Evolutionary conservation across 129 eudicot genomes (phyloP).

Genomic region (Kitagawia praeruptora): DNA sequence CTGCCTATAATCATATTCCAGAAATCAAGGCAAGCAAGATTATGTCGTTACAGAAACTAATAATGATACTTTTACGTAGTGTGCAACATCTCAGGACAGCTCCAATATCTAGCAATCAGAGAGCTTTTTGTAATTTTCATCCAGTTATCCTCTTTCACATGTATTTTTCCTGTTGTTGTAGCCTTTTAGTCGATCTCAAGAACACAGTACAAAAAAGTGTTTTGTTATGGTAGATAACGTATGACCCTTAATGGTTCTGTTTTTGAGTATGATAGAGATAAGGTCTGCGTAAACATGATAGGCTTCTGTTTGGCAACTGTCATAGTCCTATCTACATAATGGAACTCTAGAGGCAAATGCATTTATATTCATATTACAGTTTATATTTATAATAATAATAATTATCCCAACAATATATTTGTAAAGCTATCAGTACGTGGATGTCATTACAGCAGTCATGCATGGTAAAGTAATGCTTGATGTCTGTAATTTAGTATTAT

Average conservation of each 20-base stretch:
- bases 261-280: too few relatives aligned
- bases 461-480: too few relatives aligned
- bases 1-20: not conserved
- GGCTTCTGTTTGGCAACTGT: too few relatives aligned
- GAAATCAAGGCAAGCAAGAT: not conserved
- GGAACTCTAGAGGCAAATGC: too few relatives aligned
- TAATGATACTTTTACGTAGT: not conserved
- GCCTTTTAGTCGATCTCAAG: not conserved
- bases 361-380: too few relatives aligned
- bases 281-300: too few relatives aligned
- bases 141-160: not conserved
- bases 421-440: too few relatives aligned
- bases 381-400: too few relatives aligned
- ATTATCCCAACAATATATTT: too few relatives aligned
- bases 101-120: not conserved
- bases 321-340: too few relatives aligned
- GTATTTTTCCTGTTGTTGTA: not conserved
- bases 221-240: not conserved
- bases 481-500: not conserved
- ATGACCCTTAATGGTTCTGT: not conserved
- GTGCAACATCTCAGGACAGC: not conserved
- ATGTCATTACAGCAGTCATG: too few relatives aligned
- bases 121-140: not conserved
- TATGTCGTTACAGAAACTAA: not conserved
- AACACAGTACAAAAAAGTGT: not conserved